phyloP scores from a whole-genome alignment of 768 basidiomycete species.

The Trametes elegans region DNA sequence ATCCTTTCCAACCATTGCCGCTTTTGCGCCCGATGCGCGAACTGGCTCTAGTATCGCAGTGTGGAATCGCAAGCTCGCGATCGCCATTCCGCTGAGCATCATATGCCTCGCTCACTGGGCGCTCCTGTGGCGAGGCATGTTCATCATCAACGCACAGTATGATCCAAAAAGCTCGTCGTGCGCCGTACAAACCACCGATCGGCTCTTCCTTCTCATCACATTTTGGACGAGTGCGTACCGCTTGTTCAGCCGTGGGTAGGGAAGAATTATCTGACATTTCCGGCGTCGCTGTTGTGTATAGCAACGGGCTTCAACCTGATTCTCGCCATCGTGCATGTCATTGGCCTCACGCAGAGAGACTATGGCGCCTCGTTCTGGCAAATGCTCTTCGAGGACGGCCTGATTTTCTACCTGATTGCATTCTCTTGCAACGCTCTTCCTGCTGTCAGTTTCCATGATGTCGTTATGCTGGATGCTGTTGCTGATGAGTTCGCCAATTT shows the following conservation, averaged over 20 bases:
- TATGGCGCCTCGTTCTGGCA: conserved; percentile 62
- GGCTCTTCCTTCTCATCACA: conserved; percentile 56
- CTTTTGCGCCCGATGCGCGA: conserved; percentile 8
- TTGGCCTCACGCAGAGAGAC: conserved; percentile 47
- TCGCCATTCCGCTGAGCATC: conserved; percentile 49
- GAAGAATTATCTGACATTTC: background rate
- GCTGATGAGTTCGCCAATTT: background rate
- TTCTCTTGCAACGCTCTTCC: conserved; percentile 67
- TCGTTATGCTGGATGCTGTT: background rate
- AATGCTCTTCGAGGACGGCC: conserved; percentile 69
- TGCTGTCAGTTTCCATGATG: conserved; percentile 44
- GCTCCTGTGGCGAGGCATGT: conserved; percentile 67
- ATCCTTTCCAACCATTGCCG: conserved; percentile 3
- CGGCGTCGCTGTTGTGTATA: conserved; percentile 26
- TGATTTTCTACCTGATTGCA: conserved; percentile 66
- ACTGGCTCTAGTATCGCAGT: conserved; percentile 55
- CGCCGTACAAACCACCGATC: conserved; percentile 50
- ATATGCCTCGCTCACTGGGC: conserved; percentile 65
- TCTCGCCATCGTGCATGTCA: conserved; percentile 54
- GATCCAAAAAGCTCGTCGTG: conserved; percentile 41
- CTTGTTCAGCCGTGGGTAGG: background rate
- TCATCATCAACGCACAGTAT: conserved; percentile 60
- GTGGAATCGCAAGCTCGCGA: conserved; percentile 58
- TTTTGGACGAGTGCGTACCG: conserved; percentile 65
- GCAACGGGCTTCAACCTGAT: conserved; percentile 70